phyloP scores from a whole-genome alignment of 768 basidiomycete genomes.

The Ramaria sp. region DNA sequence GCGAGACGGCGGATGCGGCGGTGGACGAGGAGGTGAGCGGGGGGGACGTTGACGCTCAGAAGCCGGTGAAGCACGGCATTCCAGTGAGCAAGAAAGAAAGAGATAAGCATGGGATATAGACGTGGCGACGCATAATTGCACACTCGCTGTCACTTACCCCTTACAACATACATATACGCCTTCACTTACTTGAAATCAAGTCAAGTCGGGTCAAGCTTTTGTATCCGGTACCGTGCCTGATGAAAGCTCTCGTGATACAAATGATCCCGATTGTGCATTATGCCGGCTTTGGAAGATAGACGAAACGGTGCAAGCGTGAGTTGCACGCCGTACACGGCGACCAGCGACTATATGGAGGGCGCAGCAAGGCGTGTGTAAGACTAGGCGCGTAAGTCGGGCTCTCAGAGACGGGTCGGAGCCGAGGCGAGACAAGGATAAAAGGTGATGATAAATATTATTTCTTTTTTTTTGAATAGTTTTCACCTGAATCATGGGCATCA shows the following conservation, averaged over 20 bases:
- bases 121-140: conserved; percentile 16
- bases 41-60: conserved; percentile 8
- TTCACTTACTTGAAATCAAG: background rate
- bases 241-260: background rate
- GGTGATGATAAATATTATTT: no score
- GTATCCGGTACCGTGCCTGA: background rate
- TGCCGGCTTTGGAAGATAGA: background rate
- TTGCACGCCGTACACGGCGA: background rate
- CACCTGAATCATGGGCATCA: no score
- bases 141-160: background rate
- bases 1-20: background rate
- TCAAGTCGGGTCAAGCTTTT: background rate
- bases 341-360: background rate
- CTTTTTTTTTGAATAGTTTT: no score
- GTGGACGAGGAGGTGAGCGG: conserved; percentile 6
- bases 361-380: conserved; percentile 17
- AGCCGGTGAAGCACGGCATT: conserved; percentile 2
- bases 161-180: background rate
- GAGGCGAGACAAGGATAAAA: no score
- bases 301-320: background rate
- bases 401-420: no score
- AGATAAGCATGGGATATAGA: conserved; percentile 18
- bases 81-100: conserved; percentile 25
- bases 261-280: conserved; percentile 1
- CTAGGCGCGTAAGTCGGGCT: conserved; percentile 20